A percentile compares a stretch with the other conserved stretches of the same genome.
These are phyloP conservation scores for Fusarium nisikadoi DNA, from an alignment of 2,329 filamentous ascomycete genomes.

Conservation along the genomic window DNA sequence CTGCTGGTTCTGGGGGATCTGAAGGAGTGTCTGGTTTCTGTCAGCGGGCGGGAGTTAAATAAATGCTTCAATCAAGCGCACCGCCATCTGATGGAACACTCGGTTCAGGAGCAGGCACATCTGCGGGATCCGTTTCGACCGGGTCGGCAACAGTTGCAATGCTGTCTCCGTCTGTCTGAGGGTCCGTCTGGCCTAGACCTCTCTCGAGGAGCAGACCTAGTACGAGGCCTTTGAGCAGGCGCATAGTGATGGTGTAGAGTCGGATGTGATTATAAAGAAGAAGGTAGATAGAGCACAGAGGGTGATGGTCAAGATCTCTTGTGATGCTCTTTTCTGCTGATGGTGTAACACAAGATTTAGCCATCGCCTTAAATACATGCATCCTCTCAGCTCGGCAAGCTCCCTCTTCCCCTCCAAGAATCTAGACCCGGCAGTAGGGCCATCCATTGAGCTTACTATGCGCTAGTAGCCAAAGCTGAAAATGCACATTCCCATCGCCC, in stretches of 20 bases:
- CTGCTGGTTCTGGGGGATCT: background rate
- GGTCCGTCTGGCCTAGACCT: background rate
- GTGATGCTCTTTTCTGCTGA: background rate
- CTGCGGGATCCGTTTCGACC: background rate
- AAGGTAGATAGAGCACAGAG: fast-evolving
- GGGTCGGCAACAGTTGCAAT: conserved; percentile 7
- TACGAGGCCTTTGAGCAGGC: conserved; percentile 1
- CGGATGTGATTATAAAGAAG: too few species aligned
- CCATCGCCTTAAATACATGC: background rate
- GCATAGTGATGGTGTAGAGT: background rate
- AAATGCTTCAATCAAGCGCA: background rate
- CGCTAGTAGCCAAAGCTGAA: conserved; percentile 14
- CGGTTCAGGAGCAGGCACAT: background rate
- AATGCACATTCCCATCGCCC: background rate
- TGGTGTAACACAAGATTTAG: background rate
- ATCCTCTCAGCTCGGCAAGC: background rate
- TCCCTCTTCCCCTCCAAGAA: background rate
- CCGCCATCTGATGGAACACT: background rate
- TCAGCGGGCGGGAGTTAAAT: background rate
- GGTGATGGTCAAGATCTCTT: too few species aligned
- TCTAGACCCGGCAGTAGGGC: background rate
- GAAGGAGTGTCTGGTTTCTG: background rate
- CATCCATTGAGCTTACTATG: background rate
- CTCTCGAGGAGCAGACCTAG: background rate
- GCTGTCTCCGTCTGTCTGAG: background rate